Base-by-base conservation (phyloP, 2,329 filamentous ascomycete genomes). In the Pseudocercospora eumusae region DNA sequence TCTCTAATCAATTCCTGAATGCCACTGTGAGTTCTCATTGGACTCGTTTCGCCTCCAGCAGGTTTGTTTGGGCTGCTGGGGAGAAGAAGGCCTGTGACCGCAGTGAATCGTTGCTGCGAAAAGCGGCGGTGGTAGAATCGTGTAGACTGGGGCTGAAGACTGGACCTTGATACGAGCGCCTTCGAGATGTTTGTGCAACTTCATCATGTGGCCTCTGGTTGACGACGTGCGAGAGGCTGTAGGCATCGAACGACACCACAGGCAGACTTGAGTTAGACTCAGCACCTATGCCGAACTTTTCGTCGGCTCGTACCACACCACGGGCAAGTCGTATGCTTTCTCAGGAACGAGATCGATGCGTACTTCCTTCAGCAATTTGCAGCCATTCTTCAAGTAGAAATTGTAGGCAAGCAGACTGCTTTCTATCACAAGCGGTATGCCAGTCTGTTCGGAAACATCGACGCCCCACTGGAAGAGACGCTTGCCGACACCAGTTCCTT, bases 311-410 rank as follows among this genome's bases (percentile, higher is more conserved):
- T 64, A 65, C 8, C 64, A 33, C 54, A 68, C 36, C 23, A 68
- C 56, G 1, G 66, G 66, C 54, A 64, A 57, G 20, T 68, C 63
- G 49, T 67, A 68, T 18, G 65, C 63, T 50, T 65, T 66, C 27
- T 65, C 66, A 9, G 63, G 61, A 28, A 65, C 59, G 21, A 63
- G 40, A 55, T 67, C 64, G 21, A 68, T 62, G 18, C 31, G 53
- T 9, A 64, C 61, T 27, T 57, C 50, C 21, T 59, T 59, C 13
- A 67, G 45, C 27, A 66, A 40, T 11, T 55, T 57, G 18, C 62
- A 67, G 13, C 66, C 65, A 33, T 67, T 50, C 56, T 63, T 67
- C 18, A 67, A n/a, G 44, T 68, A 68, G 49, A 68, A 67, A 3
- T 58, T 59, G n/a, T 67, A 61, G 15, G 63, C 66, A 18, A 60